A percentile compares a stretch with the other conserved stretches of the same genome.
These are phyloP conservation scores for Trichosporon faecale DNA, from an alignment of 1,284 basidiomycete species.

Conservation along the genomic window DNA sequence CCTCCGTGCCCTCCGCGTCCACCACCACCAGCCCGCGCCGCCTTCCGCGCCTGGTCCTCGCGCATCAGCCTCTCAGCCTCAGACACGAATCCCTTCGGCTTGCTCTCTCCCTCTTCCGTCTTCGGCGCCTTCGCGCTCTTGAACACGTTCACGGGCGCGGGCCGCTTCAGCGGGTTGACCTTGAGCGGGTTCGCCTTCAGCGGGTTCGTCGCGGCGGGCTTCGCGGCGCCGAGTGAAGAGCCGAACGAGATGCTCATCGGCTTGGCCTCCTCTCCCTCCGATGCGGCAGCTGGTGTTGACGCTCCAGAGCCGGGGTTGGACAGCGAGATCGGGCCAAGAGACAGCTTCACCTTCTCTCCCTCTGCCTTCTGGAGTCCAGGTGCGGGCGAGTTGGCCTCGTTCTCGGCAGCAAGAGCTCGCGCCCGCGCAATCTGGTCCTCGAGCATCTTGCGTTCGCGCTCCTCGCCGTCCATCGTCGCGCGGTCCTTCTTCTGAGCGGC, in stretches of 20 bases:
- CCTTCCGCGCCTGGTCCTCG: constrained; percentile 81
- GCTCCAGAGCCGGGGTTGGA: not conserved
- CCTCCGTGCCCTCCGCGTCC: not conserved
- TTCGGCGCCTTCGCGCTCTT: constrained; percentile 58
- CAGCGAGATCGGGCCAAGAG: constrained; percentile 41
- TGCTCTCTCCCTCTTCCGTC: constrained; percentile 49
- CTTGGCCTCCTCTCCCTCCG: constrained; percentile 10
- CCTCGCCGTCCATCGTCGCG: constrained; percentile 86
- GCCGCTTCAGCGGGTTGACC: constrained; percentile 50
- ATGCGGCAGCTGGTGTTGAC: constrained; percentile 17
- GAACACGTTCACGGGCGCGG: constrained; percentile 62
- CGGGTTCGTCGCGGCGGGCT: not conserved
- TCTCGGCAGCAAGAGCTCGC: constrained; percentile 36
- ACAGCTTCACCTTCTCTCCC: constrained; percentile 54
- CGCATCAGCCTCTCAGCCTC: constrained; percentile 79
- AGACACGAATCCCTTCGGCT: constrained; percentile 60
- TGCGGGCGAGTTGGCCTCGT: constrained; percentile 38
- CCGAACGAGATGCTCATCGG: constrained; percentile 20
- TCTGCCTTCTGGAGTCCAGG: constrained; percentile 65
- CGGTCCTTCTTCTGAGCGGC: constrained; percentile 89
- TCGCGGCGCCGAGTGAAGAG: not conserved
- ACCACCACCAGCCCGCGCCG: constrained; percentile 17
- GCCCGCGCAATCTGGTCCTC: constrained; percentile 93
- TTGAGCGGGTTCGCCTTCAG: constrained; percentile 31
- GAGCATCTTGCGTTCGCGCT: constrained; percentile 83